Evolutionary conservation across 768 basidiomycete genomes (phyloP).

Genomic region (Dacryopinax spathularia): DNA sequence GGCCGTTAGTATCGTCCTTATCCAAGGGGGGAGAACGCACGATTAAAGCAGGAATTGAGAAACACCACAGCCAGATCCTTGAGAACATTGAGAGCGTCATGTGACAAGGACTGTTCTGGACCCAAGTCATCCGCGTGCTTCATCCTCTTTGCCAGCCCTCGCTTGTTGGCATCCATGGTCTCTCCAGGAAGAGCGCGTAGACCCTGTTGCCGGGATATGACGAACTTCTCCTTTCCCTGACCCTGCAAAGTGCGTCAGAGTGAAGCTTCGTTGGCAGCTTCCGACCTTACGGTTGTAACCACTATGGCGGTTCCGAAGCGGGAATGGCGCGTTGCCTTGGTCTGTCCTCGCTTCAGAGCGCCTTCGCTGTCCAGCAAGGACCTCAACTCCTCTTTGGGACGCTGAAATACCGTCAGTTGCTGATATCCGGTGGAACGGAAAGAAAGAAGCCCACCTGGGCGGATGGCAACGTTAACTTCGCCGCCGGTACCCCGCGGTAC

Average conservation of each 20-base stretch:
- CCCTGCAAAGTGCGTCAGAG: not conserved
- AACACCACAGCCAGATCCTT: constrained; percentile 60
- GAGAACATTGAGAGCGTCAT: constrained; percentile 30
- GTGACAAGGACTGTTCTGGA: constrained; percentile 49
- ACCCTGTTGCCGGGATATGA: constrained; percentile 78
- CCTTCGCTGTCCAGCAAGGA: constrained; percentile 68
- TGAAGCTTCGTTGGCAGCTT: not conserved
- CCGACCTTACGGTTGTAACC: constrained; percentile 38
- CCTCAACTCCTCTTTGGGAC: constrained; percentile 39
- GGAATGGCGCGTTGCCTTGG: constrained; percentile 70
- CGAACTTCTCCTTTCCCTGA: constrained; percentile 29
- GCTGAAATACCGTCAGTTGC: constrained; percentile 23
- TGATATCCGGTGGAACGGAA: constrained; percentile 31
- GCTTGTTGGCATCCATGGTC: constrained; percentile 57
- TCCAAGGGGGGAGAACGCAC: constrained; percentile 33
- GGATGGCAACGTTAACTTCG: constrained; percentile 30
- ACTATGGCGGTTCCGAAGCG: constrained; percentile 92
- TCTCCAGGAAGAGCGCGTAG: constrained; percentile 51
- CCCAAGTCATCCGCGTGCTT: constrained; percentile 47
- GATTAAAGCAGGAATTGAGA: constrained; percentile 73
- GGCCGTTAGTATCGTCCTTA: not conserved
- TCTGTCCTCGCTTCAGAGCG: constrained; percentile 41
- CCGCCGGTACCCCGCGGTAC: constrained; percentile 60
- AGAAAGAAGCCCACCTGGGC: constrained; percentile 37
- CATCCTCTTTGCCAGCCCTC: constrained; percentile 36